Evolutionary conservation across 306 rosid genomes (phyloP), one percentile per base, ranked within the genome.

Genomic region (Prinsepia uniflora): DNA sequence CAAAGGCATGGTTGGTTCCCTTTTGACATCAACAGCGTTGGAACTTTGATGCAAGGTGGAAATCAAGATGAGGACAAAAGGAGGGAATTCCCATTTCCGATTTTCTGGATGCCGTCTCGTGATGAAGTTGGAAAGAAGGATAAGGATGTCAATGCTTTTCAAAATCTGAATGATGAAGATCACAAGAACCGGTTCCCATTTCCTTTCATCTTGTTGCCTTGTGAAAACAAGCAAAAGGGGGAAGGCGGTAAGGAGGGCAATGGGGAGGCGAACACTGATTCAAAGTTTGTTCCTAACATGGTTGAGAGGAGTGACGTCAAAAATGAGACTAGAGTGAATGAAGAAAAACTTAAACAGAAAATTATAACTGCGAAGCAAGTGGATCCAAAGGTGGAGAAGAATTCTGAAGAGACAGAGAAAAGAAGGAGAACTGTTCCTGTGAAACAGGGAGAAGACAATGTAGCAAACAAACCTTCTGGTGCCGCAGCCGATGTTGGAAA

Each of bases 181-280:
- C 71, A 20, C 30, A 78, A 18, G 54, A 48, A 59, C 3, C 88
- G 75, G 52, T 62, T 84, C 12, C 87, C 88, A 18, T 88, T 86
- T 57, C 96, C 96, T 4, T 73, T 84, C 15, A 18, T 90, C 47
- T 90, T 88, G 97, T 74, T 88, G 81, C 92, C 96, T 67, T 66
- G 34, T 53, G 84, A 82, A 11, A 73, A 44, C 58, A 65, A 74
- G 54, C 75, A 64, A n/a, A 76, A 77, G 65, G 86, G 78, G 68
- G 86, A 76, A 46, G 71, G 39, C 48, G 79, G 70, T 63, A 75
- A 50, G 57, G 36, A 56, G 54, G 76, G 50, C 36, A 71, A 43
- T 24, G 46, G 61, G 7, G 82, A 76, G 49, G 63, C 24, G 3
- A 10, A 30, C 65, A 30, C 63, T 19, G 17, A 73, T 6, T 44